Evolutionary conservation across 345 rosid genomes (phyloP), one percentile per base, ranked within the genome.

Genomic region (Camelina laxa): DNA sequence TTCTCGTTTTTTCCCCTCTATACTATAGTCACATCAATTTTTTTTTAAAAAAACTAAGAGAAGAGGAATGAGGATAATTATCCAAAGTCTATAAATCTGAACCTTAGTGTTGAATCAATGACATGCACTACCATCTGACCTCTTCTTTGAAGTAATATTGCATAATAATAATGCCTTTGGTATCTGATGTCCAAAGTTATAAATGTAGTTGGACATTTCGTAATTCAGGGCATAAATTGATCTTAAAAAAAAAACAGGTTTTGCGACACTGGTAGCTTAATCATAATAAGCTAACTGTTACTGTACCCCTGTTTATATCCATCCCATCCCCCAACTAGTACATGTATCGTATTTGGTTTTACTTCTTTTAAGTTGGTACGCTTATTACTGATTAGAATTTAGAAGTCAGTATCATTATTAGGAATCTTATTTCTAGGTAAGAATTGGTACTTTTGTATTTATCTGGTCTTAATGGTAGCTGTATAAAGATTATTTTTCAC

Each of bases 91-190:
- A 88, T 60, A 73, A 47, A 53, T 35, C 67, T 48, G 75, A 71
- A 71, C 1, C 55, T 30, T 35, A 65, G 76, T 91, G 93, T 85
- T 87, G 93, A 91, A 56, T 51, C 22, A 47, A 59, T 6, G 77
- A 86, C 95, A 91, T 89, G 97, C 96, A 88, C 84, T 84, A 87
- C 93, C 93, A 89, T 91, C 96, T 91, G 97, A 91, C 84, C 90
- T 88, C 81, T 69, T 70, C 4, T 33, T 7, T 33, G 36, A 33
- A 9, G 36, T 33, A 33, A 33, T 33, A 33, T 33, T 33, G 9
- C 36, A 33, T 33, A 7, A n/a, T n/a, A n/a, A 33, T 7, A 54
- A 57, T 81, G 92, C 92, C 92, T 81, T n/a, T 74, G 94, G 92
- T 89, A 91, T 91, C 97, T 89, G 74, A 84, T 87, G 90, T 86